Percentiles rank a stretch among this genome's conserved stretches.
Conservation (phyloP, 108 stramenopile species). For the Poteriospumella lacustris region DNA sequence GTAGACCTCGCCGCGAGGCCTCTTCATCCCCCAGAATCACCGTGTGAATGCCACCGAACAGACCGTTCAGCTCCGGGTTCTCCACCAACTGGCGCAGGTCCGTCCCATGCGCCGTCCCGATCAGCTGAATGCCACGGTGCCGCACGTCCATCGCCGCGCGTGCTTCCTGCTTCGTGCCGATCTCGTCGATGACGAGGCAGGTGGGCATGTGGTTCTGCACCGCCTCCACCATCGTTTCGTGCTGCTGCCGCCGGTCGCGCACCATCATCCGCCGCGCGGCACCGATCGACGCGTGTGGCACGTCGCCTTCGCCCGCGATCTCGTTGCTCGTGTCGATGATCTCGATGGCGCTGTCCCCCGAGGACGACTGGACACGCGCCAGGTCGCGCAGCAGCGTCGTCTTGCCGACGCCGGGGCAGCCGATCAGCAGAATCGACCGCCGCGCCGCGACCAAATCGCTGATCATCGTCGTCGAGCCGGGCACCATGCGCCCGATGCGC, state of each 20-base stretch:
- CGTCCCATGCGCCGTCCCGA: conserved; percentile 68
- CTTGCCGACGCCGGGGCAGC: conserved; percentile 42
- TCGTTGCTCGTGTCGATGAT: conserved; percentile 64
- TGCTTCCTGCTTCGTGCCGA: conserved; percentile 55
- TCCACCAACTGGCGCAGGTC: conserved; percentile 44
- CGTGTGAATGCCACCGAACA: conserved; percentile 61
- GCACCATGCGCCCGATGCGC: conserved; percentile 50
- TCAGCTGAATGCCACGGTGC: conserved; percentile 58
- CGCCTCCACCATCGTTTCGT: conserved; percentile 59
- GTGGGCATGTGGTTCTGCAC: conserved; percentile 65
- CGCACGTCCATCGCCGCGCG: conserved; percentile 54
- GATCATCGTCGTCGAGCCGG: conserved; percentile 51
- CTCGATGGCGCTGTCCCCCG: conserved; percentile 42
- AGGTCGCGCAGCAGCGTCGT: conserved; percentile 56
- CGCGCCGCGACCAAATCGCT: conserved; percentile 38
- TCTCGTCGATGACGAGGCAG: conserved; percentile 66
- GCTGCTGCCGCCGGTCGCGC: conserved; percentile 42
- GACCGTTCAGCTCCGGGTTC: conserved; percentile 52
- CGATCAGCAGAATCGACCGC: conserved; percentile 2
- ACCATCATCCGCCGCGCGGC: conserved; percentile 62
- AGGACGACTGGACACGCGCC: conserved; percentile 39
- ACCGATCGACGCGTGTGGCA: conserved; percentile 58
- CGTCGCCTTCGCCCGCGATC: conserved; percentile 61
- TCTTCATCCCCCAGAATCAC: too few species aligned
- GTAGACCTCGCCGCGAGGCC: too few species aligned